Base-by-base conservation (phyloP, 306 rosid species). In the Vigna radiata region DNA sequence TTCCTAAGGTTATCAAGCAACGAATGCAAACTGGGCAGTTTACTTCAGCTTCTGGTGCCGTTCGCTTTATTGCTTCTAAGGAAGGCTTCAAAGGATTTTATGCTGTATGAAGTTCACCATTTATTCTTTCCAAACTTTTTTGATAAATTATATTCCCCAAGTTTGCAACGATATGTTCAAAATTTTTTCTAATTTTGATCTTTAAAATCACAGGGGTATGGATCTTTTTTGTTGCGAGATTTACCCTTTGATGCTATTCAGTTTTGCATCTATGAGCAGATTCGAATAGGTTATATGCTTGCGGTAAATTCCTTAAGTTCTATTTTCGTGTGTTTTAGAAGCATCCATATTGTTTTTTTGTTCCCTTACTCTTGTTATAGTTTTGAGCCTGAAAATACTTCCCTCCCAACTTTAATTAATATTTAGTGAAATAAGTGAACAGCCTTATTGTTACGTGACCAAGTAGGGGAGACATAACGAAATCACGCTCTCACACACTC, bases 1-100 rank as follows among this genome's bases (percentile, higher is more conserved):
- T 41, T 73, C 68, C 81, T 71, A 81, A 94, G 98, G 98, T 94
- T 88, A 94, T 94, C 61, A 94, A 94, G 88, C 98, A 94, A 86
- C 88, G 98, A 73, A 94, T 94, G 94, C 98, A 94, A 89, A 91
- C 98, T 9, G 93, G 96, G 75, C 98, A 94, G 75, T 94, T 90
- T 83, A 78, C 89, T 76, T 91, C 98, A 9, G 94, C 98, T 82
- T 69, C 94, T 60, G 70, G 79, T 72, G 98, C 97, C 56, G 97
- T 94, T 29, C 89, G 94, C 86, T 82, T 86, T 75, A 94, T 94
- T 84, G 93, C 85, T 60, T 50, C 90, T 48, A 88, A 76, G 83
- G 97, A 94, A 81, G 98, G 98, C 23, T 87, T 91, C 70, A 89
- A 52, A 82, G 98, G 98, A 67, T 88, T 94, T 69, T 94, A 91